These are phyloP conservation scores for Chaetothyriales sp. DNA, from an alignment of 2,329 filamentous ascomycete species.

Conservation along the genomic window DNA sequence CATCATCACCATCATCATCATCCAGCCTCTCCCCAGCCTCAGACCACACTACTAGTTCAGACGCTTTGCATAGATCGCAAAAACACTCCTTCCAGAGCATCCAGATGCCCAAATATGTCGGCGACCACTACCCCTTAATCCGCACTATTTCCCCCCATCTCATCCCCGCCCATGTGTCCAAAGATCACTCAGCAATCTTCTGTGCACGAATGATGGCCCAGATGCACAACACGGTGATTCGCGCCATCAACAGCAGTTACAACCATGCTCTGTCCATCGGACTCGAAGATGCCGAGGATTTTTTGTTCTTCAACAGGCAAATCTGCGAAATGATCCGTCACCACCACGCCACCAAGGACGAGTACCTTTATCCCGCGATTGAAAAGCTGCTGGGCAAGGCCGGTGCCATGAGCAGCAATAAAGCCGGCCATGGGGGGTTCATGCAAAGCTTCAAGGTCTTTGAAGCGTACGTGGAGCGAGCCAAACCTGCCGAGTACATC, in stretches of 20 bases:
- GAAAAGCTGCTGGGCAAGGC: slow-evolving; percentile 9
- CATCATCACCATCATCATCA: slow-evolving; percentile 41
- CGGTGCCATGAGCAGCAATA: slow-evolving; percentile 10
- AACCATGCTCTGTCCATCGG: slow-evolving; percentile 10
- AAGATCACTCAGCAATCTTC: slow-evolving; percentile 8
- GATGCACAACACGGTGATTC: slow-evolving; percentile 17
- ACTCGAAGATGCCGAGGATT: slow-evolving; percentile 11
- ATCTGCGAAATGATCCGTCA: slow-evolving; percentile 14
- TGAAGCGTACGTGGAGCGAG: slow-evolving; percentile 14
- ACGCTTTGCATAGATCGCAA: neutral
- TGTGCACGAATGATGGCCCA: slow-evolving; percentile 16
- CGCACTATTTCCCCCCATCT: slow-evolving; percentile 9
- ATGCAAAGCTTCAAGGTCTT: slow-evolving; percentile 15
- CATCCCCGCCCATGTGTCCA: slow-evolving; percentile 6
- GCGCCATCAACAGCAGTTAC: slow-evolving; percentile 16
- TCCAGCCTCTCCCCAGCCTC: slow-evolving; percentile 20
- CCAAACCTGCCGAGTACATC: slow-evolving; percentile 13
- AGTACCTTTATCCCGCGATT: slow-evolving; percentile 11
- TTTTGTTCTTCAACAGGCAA: slow-evolving; percentile 16
- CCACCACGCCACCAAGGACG: slow-evolving; percentile 14
- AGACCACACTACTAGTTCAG: neutral
- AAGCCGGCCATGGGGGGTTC: slow-evolving; percentile 12
- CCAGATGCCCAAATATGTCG: slow-evolving; percentile 9
- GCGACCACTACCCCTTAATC: slow-evolving; percentile 18
- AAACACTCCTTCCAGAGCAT: neutral